Percentiles rank a stretch among this genome's conserved stretches.
phyloP scores from a whole-genome alignment of 371 early-diverging fungal genomes.

The Mucor lusitanicus region DNA sequence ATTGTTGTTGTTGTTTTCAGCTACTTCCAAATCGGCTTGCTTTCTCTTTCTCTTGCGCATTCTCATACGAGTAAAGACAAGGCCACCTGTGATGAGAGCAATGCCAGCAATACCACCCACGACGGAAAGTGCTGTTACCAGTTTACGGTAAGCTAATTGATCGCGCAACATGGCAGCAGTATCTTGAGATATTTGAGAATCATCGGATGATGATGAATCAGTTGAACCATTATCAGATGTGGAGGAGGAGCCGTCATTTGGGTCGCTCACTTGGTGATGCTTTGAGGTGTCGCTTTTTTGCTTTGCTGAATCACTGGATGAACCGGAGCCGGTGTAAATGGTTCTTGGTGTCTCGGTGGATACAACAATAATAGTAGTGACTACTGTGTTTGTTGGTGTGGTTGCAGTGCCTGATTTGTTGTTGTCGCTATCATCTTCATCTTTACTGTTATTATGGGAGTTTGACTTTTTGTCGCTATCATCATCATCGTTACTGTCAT shows the following conservation, averaged over 20 bases:
- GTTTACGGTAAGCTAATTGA: neutral
- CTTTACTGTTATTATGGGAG: neutral
- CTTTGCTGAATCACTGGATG: conserved; percentile 4
- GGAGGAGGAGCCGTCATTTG: neutral
- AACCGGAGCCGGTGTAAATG: conserved; percentile 9
- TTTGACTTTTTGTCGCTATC: neutral
- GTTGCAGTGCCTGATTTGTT: neutral
- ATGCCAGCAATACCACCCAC: conserved; percentile 17
- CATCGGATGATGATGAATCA: neutral
- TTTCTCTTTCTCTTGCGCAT: conserved; percentile 14
- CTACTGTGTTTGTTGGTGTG: conserved; percentile 5
- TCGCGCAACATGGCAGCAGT: neutral
- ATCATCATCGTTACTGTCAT: neutral
- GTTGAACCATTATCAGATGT: too few relatives aligned
- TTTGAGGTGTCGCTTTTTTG: conserved; percentile 5
- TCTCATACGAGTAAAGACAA: conserved; percentile 6
- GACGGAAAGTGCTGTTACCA: conserved; percentile 15
- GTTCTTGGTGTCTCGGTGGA: conserved; percentile 16
- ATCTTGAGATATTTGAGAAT: neutral
- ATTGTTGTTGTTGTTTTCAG: neutral
- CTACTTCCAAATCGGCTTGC: neutral
- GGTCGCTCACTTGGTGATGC: neutral
- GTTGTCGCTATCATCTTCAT: neutral
- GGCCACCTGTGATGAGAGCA: neutral
- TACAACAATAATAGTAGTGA: conserved; percentile 15